Percentiles rank a stretch among this genome's conserved stretches.
Conservation (phyloP, 1,284 basidiomycete genomes). For the Apiotrichum gracile region DNA sequence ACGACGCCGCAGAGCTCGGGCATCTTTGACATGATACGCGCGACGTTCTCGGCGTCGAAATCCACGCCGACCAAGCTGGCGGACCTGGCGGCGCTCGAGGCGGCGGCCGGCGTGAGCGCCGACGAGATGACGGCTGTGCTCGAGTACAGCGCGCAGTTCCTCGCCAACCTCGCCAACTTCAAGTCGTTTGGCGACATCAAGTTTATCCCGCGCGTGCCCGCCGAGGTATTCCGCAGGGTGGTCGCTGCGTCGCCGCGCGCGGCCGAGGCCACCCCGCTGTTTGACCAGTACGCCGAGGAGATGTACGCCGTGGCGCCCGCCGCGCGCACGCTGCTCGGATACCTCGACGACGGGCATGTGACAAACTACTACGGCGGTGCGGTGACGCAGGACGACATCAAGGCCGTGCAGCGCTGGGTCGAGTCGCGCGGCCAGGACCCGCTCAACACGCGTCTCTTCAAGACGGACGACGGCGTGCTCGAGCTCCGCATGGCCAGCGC, state of each 20-base stretch:
- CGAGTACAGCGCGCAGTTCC: conserved; percentile 15
- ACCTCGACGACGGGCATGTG: conserved; percentile 15
- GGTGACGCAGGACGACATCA: conserved; percentile 17
- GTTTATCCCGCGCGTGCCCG: conserved; percentile 14
- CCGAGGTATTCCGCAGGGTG: conserved; percentile 3
- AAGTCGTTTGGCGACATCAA: conserved; percentile 18
- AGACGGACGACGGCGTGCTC: conserved; percentile 9
- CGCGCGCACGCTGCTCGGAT: conserved; percentile 16
- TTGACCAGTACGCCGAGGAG: conserved; percentile 11
- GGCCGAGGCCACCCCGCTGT: conserved; percentile 6
- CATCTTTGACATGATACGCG: conserved; percentile 13
- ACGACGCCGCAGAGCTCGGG: conserved; percentile 12
- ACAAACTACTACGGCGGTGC: conserved; percentile 14
- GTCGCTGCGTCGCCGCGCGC: conserved; percentile 7
- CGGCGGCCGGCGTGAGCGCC: conserved; percentile 1
- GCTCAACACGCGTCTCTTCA: conserved; percentile 19
- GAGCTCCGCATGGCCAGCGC: conserved; percentile 13
- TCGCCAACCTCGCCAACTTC: conserved; percentile 19
- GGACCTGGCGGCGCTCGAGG: conserved; percentile 7
- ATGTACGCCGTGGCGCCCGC: conserved; percentile 8
- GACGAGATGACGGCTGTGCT: conserved; percentile 7
- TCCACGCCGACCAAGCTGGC: conserved; percentile 4
- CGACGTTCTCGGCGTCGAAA: conserved; percentile 1
- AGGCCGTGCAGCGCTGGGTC: conserved; percentile 11
- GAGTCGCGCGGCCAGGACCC: conserved; percentile 10